Evolutionary conservation across 441 rosid species (phyloP), one percentile per base, ranked within the genome.

Genomic region (Pelargonium exstipulatum): DNA sequence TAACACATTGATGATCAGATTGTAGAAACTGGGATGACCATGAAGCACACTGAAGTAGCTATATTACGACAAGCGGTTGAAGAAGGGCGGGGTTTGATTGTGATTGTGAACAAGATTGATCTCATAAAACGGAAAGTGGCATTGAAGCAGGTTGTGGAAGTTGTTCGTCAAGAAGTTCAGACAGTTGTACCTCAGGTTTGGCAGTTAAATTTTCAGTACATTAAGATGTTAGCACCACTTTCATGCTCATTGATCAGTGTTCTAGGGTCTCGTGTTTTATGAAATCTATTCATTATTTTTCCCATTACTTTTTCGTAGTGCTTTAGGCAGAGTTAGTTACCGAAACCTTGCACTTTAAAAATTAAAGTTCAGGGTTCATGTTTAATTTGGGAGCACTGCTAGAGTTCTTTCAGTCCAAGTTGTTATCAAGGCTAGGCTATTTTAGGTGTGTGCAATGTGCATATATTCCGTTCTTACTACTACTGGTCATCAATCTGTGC

Each of bases 31-130:
- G 74, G 77, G 66, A 83, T 92, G 12, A 94, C 94, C 79, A 84
- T 91, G 98, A 90, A 90, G 58, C 96, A 94, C 78, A 84, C 97
- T 24, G 99, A 94, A 81, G 97, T 91, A 64, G 96, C 88, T 65
- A 90, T 94, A 76, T 97, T 94, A 18, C 87, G 99, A 76, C 81
- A 85, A 58, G 90, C 95, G 45, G 92, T 94, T 62, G 97, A 94
- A 82, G 99, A 94, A 87, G 97, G 99, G 37, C 95, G 97, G 66
- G 96, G 96, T 58, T 76, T 91, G 76, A 92, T 94, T 51, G 83
- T 91, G 51, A 79, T 91, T 63, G 94, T 94, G 70, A 91, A 94
- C 83, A 91, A 94, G 83, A 91, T 94, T 97, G 99, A 91, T 79
- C 82, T 93, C 83, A 83, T 94, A 26, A 81, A 76, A 72, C 87